These are phyloP conservation scores for Backusella circina DNA, from an alignment of 192 early-diverging fungal genomes.

Conservation along the genomic window DNA sequence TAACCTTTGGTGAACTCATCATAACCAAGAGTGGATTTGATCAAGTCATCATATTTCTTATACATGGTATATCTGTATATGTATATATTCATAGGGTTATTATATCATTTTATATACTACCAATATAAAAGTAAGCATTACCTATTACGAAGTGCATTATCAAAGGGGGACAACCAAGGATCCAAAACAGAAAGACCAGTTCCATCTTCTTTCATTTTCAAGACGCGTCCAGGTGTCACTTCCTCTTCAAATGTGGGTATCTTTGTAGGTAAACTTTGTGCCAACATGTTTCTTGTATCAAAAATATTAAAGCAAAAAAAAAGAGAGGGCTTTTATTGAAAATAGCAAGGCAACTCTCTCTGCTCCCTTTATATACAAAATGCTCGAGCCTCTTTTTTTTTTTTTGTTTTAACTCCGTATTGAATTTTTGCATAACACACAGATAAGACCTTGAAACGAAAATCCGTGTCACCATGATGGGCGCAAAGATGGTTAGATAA, in stretches of 20 bases:
- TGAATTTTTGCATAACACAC: background rate
- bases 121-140: constrained; percentile 12
- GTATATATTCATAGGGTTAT: background rate
- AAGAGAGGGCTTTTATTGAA: background rate
- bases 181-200: constrained; percentile 68
- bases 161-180: constrained; percentile 77
- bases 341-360: background rate
- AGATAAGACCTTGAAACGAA: background rate
- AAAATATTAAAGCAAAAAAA: background rate
- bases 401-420: background rate
- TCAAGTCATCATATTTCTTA: constrained; percentile 66
- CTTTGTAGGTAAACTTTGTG: background rate
- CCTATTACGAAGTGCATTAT: constrained; percentile 55
- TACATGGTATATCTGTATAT: constrained; percentile 49
- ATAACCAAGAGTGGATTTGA: constrained; percentile 69
- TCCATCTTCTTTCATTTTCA: constrained; percentile 43
- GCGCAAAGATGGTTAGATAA: background rate
- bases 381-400: background rate
- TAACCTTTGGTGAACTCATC: constrained; percentile 83
- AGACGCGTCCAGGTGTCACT: constrained; percentile 30
- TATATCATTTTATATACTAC: constrained; percentile 6
- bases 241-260: constrained; percentile 18
- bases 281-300: background rate
- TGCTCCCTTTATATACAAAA: background rate
- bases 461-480: background rate